A percentile compares a stretch with the other conserved stretches of the same genome.
phyloP scores from a whole-genome alignment of 2,329 filamentous ascomycete species.

The Apiospora aurea region DNA sequence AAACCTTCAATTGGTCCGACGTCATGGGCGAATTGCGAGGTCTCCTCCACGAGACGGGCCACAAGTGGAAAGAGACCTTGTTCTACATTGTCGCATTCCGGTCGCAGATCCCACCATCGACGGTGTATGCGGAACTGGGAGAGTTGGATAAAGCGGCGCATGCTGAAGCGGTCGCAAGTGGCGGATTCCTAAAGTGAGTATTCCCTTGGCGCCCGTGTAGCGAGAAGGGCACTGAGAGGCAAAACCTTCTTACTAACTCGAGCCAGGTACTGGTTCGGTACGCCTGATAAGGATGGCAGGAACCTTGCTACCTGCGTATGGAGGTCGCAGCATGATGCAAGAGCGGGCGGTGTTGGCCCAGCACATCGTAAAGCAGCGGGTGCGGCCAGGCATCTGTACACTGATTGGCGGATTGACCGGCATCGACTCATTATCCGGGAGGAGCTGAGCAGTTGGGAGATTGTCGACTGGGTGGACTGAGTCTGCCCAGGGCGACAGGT shows the following conservation, averaged over 20 bases:
- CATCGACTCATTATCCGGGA: conserved; percentile 73
- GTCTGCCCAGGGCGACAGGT: neutral
- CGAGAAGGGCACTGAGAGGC: neutral
- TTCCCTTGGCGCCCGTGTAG: conserved; percentile 27
- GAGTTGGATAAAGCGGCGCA: conserved; percentile 81
- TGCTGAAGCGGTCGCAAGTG: conserved; percentile 78
- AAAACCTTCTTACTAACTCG: conserved; percentile 32
- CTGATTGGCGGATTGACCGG: conserved; percentile 74
- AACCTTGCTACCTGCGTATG: conserved; percentile 85
- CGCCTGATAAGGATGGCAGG: conserved; percentile 69
- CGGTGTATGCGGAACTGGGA: conserved; percentile 72
- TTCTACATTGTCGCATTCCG: conserved; percentile 91
- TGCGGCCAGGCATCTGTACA: conserved; percentile 67
- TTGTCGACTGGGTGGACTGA: conserved; percentile 60
- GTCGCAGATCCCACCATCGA: conserved; percentile 71
- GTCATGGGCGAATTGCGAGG: conserved; percentile 65
- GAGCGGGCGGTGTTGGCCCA: conserved; percentile 63
- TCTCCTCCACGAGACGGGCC: conserved; percentile 55
- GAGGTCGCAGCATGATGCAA: conserved; percentile 66
- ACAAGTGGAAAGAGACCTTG: conserved; percentile 64
- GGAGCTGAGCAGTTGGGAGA: conserved; percentile 67
- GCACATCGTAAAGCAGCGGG: conserved; percentile 72
- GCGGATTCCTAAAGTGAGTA: conserved; percentile 79
- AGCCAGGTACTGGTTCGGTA: conserved; percentile 84
- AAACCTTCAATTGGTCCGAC: conserved; percentile 78